A percentile compares a stretch with the other conserved stretches of the same genome.
Evolutionary conservation across 2,329 filamentous ascomycete genomes (phyloP).

Genomic region (Ophiobolus disseminans): DNA sequence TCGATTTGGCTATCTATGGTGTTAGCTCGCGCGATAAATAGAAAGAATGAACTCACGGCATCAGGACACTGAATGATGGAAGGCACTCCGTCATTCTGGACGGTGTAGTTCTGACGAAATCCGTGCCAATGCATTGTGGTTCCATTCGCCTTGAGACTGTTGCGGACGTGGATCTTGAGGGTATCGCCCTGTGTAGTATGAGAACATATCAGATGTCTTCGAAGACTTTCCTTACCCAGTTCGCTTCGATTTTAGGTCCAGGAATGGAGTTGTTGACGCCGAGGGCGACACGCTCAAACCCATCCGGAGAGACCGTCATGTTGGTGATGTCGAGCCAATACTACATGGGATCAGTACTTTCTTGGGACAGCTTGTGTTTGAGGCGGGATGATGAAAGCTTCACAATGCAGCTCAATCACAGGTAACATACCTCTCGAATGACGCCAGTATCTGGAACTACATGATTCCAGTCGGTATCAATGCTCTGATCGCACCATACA

Average conservation of each 20-base stretch:
- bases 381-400: background rate
- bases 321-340: constrained; percentile 68
- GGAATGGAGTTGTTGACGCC: constrained; percentile 18
- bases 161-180: constrained; percentile 58
- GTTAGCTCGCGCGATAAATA: constrained; percentile 1
- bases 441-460: constrained; percentile 60
- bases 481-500: constrained; percentile 56
- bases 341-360: background rate
- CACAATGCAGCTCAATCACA: background rate
- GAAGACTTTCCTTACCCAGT: background rate
- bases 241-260: background rate
- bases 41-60: too few relatives aligned
- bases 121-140: constrained; percentile 70
- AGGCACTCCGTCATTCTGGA: constrained; percentile 59
- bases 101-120: constrained; percentile 55
- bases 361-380: background rate
- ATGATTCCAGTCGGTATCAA: constrained; percentile 61
- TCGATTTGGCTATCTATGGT: constrained; percentile 7
- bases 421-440: constrained; percentile 55
- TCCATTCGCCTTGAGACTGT: constrained; percentile 61
- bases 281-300: constrained; percentile 33
- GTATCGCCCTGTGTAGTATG: background rate
- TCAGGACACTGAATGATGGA: background rate
- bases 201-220: background rate
- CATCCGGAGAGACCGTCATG: constrained; percentile 65